These are phyloP conservation scores for Diaporthe ilicicola DNA, from an alignment of 2,329 filamentous ascomycete genomes.

Conservation along the genomic window DNA sequence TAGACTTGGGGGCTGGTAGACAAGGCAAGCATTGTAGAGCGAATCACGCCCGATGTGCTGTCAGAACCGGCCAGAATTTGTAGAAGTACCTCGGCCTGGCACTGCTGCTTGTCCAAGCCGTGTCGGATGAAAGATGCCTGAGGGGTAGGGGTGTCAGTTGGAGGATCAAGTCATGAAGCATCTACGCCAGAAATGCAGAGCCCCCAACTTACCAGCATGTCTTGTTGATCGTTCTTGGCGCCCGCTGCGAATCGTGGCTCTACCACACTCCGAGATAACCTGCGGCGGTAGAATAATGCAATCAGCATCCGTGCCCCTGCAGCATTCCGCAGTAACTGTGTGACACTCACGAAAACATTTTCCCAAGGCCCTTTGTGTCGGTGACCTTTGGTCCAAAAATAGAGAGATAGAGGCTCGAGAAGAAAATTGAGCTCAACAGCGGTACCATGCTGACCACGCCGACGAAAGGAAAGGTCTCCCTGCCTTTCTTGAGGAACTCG, in stretches of 20 bases:
- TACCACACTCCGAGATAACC: not conserved
- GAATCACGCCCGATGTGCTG: slow-evolving; percentile 27
- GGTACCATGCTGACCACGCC: not conserved
- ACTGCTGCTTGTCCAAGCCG: slow-evolving; percentile 22
- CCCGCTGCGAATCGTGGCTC: not conserved
- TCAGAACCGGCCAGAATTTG: slow-evolving; percentile 33
- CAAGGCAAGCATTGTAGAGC: not conserved
- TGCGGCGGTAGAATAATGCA: not conserved
- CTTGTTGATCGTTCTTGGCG: not conserved
- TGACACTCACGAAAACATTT: slow-evolving; percentile 11
- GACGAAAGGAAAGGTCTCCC: slow-evolving; percentile 48
- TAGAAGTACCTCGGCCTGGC: slow-evolving; percentile 23
- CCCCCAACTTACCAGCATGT: slow-evolving; percentile 25
- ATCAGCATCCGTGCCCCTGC: not conserved
- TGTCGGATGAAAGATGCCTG: slow-evolving; percentile 29
- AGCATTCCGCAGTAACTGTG: not conserved
- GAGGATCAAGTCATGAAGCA: not conserved
- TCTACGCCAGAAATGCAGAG: not conserved
- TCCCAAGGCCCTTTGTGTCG: slow-evolving; percentile 8
- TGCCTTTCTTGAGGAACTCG: slow-evolving; percentile 50
- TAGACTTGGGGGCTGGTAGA: not conserved
- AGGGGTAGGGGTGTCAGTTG: not conserved
- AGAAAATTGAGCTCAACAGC: slow-evolving; percentile 34
- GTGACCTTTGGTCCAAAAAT: slow-evolving; percentile 4
- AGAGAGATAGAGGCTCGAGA: not conserved